These are phyloP conservation scores for Adansonia rubrostipa DNA, from an alignment of 441 rosid species.

Conservation along the genomic window DNA sequence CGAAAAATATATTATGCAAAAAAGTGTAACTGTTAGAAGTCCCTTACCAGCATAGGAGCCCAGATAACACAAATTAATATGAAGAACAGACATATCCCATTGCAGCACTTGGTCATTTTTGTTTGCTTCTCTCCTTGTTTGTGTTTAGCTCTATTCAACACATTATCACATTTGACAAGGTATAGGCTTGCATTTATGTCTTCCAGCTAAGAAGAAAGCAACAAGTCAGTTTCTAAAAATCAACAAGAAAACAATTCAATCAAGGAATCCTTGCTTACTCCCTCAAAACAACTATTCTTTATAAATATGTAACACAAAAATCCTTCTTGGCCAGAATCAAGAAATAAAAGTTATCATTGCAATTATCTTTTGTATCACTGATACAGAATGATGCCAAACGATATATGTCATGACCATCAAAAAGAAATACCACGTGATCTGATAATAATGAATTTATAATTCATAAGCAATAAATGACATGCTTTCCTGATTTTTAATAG, in stretches of 20 bases:
- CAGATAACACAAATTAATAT: conserved; percentile 90
- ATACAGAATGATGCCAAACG: neutral
- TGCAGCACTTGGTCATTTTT: conserved; percentile 96
- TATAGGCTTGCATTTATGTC: conserved; percentile 96
- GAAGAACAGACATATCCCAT: conserved; percentile 96
- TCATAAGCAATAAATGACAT: neutral
- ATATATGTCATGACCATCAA: neutral
- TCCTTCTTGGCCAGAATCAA: neutral
- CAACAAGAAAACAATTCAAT: conserved; percentile 26
- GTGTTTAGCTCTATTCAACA: conserved; percentile 84
- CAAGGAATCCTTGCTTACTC: conserved; percentile 16
- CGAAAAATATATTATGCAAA: conserved; percentile 7
- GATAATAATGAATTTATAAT: neutral
- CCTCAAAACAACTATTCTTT: neutral
- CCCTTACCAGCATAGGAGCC: conserved; percentile 99
- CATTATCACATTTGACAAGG: conserved; percentile 97
- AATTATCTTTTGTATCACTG: neutral
- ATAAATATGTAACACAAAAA: neutral
- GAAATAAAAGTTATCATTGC: neutral
- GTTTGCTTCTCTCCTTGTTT: conserved; percentile 96
- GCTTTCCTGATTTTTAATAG: neutral
- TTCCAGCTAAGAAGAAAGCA: conserved; percentile 72
- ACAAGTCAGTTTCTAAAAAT: conserved; percentile 40
- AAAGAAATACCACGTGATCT: neutral
- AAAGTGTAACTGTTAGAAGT: conserved; percentile 18